Conservation (phyloP, 1,284 basidiomycete genomes). For the Leccinum griseonigrum region DNA sequence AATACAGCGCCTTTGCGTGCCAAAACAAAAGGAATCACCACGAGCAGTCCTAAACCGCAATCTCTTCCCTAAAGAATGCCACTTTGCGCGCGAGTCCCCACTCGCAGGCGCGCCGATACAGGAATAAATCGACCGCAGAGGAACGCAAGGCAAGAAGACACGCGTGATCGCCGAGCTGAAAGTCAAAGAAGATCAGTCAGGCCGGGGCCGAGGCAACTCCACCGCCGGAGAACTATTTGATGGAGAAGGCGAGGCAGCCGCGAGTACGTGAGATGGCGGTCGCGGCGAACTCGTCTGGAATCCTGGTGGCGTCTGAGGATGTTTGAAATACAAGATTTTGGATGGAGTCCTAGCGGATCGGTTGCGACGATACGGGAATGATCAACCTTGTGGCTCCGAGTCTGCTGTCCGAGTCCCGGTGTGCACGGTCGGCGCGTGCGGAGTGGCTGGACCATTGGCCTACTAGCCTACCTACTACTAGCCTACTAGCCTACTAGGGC, state of each 20-base stretch:
- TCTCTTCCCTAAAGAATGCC: not conserved
- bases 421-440: not conserved
- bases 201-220: not conserved
- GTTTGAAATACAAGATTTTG: not conserved
- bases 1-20: not conserved
- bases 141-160: not conserved
- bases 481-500: no score
- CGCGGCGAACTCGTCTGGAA: not conserved
- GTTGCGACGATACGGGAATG: not conserved
- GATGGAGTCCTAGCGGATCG: not conserved
- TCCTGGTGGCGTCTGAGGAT: not conserved
- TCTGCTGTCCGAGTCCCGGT: not conserved
- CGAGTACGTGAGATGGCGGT: not conserved
- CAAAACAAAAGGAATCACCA: not conserved
- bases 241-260: not conserved
- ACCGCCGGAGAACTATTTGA: not conserved
- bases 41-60: not conserved
- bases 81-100: not conserved
- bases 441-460: not conserved
- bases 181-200: not conserved
- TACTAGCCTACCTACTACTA: no score
- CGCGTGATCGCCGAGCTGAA: slow-evolving; percentile 14
- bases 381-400: slow-evolving; percentile 8
- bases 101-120: not conserved
- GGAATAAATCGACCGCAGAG: slow-evolving; percentile 1